Conservation (phyloP, 495 filamentous ascomycete genomes). For the Penicillium lividum region DNA sequence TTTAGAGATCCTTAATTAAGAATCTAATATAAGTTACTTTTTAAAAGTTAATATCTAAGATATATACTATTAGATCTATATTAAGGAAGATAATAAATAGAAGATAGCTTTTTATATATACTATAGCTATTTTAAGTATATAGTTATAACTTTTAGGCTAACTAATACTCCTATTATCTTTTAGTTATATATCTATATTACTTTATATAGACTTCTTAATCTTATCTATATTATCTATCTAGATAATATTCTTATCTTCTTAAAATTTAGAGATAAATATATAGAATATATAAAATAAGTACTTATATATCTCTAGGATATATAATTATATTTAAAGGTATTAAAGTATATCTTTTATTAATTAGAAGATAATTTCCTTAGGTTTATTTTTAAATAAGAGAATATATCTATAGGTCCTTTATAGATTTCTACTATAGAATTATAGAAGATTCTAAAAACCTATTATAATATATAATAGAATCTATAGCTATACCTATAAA, state of each 20-base stretch:
- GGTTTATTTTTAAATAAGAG: neutral
- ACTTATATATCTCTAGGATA: neutral
- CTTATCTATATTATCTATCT: neutral
- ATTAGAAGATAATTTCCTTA: neutral
- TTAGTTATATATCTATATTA: neutral
- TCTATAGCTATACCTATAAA: too few relatives aligned
- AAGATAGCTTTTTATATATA: too few relatives aligned
- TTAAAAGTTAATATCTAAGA: too few relatives aligned
- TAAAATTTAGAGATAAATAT: neutral
- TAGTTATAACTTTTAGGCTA: too few relatives aligned
- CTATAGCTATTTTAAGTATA: too few relatives aligned
- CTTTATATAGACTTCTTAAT: neutral
- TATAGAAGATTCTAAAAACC: neutral
- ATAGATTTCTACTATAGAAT: neutral
- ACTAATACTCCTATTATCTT: slow-evolving; percentile 6
- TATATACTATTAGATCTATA: too few relatives aligned
- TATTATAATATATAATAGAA: slow-evolving; percentile 2
- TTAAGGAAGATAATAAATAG: too few relatives aligned
- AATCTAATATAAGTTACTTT: neutral
- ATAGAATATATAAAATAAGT: neutral
- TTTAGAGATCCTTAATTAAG: neutral
- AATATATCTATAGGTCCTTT: neutral
- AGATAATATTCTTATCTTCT: neutral
- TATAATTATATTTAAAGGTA: neutral
- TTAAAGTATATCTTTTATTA: slow-evolving; percentile 4